Evolutionary conservation across 1,284 basidiomycete genomes (phyloP).

Genomic region (Austropuccinia psidii): DNA sequence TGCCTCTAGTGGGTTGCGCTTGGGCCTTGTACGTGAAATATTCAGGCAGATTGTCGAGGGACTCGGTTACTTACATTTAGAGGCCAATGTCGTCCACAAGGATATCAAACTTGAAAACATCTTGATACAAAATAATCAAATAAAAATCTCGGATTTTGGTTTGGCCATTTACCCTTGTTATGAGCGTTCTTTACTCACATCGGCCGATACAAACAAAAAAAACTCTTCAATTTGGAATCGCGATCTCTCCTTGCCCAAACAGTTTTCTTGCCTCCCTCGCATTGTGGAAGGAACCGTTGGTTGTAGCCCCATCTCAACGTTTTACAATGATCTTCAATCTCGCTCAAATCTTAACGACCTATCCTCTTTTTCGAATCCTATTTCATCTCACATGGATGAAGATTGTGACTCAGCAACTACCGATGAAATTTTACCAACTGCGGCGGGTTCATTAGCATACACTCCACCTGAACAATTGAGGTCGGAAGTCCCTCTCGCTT

Average conservation of each 20-base stretch:
- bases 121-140: slow-evolving; percentile 69
- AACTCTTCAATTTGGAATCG: not conserved
- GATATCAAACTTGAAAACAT: slow-evolving; percentile 97
- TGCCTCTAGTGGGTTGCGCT: slow-evolving; percentile 33
- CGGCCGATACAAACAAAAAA: not conserved
- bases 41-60: slow-evolving; percentile 83
- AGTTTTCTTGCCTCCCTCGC: not conserved
- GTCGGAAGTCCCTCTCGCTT: slow-evolving; percentile 51
- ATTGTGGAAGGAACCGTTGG: slow-evolving; percentile 16
- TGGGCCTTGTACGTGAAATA: slow-evolving; percentile 64
- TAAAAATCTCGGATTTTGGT: slow-evolving; percentile 76
- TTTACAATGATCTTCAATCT: not conserved
- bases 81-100: slow-evolving; percentile 69
- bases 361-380: slow-evolving; percentile 42
- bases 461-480: slow-evolving; percentile 70
- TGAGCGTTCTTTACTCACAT: slow-evolving; percentile 50
- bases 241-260: slow-evolving; percentile 20
- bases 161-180: slow-evolving; percentile 54
- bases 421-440: slow-evolving; percentile 51
- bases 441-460: slow-evolving; percentile 81
- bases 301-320: not conserved
- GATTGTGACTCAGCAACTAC: slow-evolving; percentile 47
- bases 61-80: slow-evolving; percentile 74
- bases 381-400: slow-evolving; percentile 59
- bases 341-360: not conserved